Percentiles rank a stretch among this genome's conserved stretches.
phyloP scores from a whole-genome alignment of 2,329 filamentous ascomycete species.

The Xylariomycetidae sp. region DNA sequence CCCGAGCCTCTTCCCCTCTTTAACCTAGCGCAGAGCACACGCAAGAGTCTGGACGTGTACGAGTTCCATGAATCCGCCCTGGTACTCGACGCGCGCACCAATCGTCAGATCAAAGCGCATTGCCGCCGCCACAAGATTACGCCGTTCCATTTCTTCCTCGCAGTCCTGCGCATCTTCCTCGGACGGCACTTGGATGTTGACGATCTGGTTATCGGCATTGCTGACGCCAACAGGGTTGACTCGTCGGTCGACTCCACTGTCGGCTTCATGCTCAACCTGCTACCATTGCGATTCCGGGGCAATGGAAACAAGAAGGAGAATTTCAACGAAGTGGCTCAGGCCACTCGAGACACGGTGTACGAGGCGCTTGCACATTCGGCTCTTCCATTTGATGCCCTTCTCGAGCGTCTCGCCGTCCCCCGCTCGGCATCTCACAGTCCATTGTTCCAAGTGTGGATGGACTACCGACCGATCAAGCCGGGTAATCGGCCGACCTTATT shows the following conservation, averaged over 20 bases:
- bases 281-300: constrained; percentile 37
- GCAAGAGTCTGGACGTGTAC: constrained; percentile 5
- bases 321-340: constrained; percentile 5
- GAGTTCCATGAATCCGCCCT: constrained; percentile 5
- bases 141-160: constrained; percentile 39
- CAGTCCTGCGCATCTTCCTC: constrained; percentile 30
- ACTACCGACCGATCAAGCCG: constrained; percentile 16
- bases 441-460: constrained; percentile 43
- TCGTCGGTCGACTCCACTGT: constrained; percentile 28
- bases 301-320: constrained; percentile 5
- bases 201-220: constrained; percentile 38
- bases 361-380: constrained; percentile 35
- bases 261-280: constrained; percentile 44
- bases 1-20: constrained; percentile 4
- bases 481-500: constrained; percentile 3
- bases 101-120: constrained; percentile 7
- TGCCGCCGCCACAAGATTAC: constrained; percentile 24
- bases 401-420: constrained; percentile 36
- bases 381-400: constrained; percentile 45
- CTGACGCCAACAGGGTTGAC: constrained; percentile 33
- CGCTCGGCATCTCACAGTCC: constrained; percentile 36
- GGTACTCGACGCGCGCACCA: constrained; percentile 1
- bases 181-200: constrained; percentile 22
- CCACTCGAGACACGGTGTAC: constrained; percentile 20
- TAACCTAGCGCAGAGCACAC: constrained; percentile 2